Percentiles rank a stretch among this genome's conserved stretches.
phyloP scores from a whole-genome alignment of 176 grass and related monocot species.

The Secale cereale region DNA sequence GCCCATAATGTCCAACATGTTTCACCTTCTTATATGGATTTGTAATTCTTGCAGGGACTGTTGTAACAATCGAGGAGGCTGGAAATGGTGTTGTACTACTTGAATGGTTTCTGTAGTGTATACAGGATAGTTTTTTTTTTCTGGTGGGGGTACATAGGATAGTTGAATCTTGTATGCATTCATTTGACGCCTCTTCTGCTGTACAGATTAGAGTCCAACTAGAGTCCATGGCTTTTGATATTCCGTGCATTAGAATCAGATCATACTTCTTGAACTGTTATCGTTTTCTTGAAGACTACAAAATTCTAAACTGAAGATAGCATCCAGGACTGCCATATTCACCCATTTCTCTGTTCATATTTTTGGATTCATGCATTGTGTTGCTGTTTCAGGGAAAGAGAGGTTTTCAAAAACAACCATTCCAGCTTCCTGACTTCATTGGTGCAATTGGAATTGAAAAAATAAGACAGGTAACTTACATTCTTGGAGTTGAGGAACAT shows the following conservation, averaged over 20 bases:
- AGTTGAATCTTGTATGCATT: neutral
- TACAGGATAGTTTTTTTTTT: neutral
- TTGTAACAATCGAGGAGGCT: constrained; percentile 53
- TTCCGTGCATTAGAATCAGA: neutral
- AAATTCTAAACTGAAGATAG: neutral
- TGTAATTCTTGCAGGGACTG: constrained; percentile 73
- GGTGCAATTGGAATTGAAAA: constrained; percentile 98
- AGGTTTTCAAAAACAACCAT: constrained; percentile 90
- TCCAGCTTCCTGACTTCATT: constrained; percentile 96
- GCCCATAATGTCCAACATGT: constrained; percentile 44
- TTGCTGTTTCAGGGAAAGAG: constrained; percentile 72
- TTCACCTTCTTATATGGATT: constrained; percentile 63
- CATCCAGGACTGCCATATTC: neutral
- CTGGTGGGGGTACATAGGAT: neutral
- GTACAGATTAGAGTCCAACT: neutral
- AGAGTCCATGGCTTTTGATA: neutral
- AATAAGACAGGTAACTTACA: constrained; percentile 82
- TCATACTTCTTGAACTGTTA: neutral
- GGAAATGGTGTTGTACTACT: constrained; percentile 49
- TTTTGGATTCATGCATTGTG: neutral
- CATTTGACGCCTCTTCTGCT: neutral
- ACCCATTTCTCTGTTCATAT: neutral
- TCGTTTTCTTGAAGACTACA: neutral
- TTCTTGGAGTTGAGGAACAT: neutral
- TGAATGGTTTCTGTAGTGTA: constrained; percentile 42